phyloP scores from a whole-genome alignment of 805 yeast genomes.

The Torulaspora indica region DNA sequence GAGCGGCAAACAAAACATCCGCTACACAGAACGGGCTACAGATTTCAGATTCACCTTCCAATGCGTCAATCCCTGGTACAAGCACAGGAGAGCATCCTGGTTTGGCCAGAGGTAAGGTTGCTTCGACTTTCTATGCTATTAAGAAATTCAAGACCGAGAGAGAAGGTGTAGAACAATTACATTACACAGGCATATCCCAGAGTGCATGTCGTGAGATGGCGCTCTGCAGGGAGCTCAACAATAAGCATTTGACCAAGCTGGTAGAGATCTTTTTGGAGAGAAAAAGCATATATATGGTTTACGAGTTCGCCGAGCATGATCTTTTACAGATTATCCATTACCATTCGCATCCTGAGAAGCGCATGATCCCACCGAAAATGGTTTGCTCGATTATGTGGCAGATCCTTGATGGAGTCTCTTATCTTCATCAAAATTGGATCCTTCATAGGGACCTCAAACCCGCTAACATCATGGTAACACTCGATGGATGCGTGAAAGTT shows the following conservation, averaged over 20 bases:
- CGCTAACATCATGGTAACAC: conserved; percentile 94
- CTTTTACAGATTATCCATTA: conserved; percentile 87
- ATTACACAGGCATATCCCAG: conserved; percentile 93
- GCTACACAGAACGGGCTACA: conserved; percentile 1
- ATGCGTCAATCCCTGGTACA: neutral
- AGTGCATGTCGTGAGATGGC: conserved; percentile 97
- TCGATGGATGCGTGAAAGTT: conserved; percentile 85
- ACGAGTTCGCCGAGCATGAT: conserved; percentile 96
- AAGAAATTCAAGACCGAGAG: conserved; percentile 93
- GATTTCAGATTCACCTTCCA: neutral
- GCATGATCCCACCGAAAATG: conserved; percentile 71
- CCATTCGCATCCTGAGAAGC: conserved; percentile 85
- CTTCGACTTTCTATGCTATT: conserved; percentile 61
- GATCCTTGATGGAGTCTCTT: conserved; percentile 84
- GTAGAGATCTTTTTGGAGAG: conserved; percentile 82
- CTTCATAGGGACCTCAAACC: conserved; percentile 95
- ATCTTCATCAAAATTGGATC: conserved; percentile 92
- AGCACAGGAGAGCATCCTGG: conserved; percentile 1
- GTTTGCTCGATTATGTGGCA: conserved; percentile 89
- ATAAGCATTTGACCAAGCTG: conserved; percentile 73
- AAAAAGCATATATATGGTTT: conserved; percentile 88
- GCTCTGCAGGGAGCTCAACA: conserved; percentile 77
- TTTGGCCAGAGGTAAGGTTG: conserved; percentile 11
- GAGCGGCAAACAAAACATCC: conserved; percentile 3
- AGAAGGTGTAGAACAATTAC: conserved; percentile 75